A percentile compares a stretch with the other conserved stretches of the same genome.
These are phyloP conservation scores for Leccinum obscurum DNA, from an alignment of 768 basidiomycete species.

Conservation along the genomic window DNA sequence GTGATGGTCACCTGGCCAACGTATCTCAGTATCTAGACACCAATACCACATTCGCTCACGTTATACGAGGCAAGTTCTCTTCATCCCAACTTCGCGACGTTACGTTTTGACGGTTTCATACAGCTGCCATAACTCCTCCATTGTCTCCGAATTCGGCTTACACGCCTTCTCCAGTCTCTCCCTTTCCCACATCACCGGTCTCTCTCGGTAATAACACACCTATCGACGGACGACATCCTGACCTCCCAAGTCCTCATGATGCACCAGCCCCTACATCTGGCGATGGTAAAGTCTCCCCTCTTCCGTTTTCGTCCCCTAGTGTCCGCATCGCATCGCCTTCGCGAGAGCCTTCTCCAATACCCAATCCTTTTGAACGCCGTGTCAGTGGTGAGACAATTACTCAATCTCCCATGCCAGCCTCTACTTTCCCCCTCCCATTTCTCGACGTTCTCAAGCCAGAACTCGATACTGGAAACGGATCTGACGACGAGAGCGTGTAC, in stretches of 20 bases:
- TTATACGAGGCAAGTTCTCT: slow-evolving; percentile 33
- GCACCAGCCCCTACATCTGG: slow-evolving; percentile 4
- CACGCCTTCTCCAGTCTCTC: slow-evolving; percentile 37
- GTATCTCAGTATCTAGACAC: slow-evolving; percentile 49
- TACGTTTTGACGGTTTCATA: slow-evolving; percentile 13
- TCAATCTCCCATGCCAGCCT: slow-evolving; percentile 23
- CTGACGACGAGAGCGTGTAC: slow-evolving; percentile 37
- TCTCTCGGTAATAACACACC: slow-evolving; percentile 17
- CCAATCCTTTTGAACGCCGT: slow-evolving; percentile 91
- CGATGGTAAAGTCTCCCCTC: slow-evolving; percentile 20
- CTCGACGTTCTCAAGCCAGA: slow-evolving; percentile 52
- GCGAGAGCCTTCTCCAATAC: slow-evolving; percentile 50
- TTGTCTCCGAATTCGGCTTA: slow-evolving; percentile 35
- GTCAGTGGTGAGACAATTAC: slow-evolving; percentile 64
- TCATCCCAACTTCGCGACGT: neutral
- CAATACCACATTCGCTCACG: slow-evolving; percentile 33
- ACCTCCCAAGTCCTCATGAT: slow-evolving; percentile 25
- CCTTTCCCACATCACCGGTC: slow-evolving; percentile 27
- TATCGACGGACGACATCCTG: slow-evolving; percentile 17
- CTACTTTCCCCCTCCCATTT: slow-evolving; percentile 47
- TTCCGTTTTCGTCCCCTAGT: slow-evolving; percentile 21
- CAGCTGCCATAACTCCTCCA: slow-evolving; percentile 34
- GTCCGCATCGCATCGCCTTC: slow-evolving; percentile 33
- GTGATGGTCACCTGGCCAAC: slow-evolving; percentile 32
- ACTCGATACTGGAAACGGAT: slow-evolving; percentile 25